Percentiles rank a stretch among this genome's conserved stretches.
These are phyloP conservation scores for Kwoniella sp. DNA, from an alignment of 768 basidiomycete genomes.

Conservation along the genomic window DNA sequence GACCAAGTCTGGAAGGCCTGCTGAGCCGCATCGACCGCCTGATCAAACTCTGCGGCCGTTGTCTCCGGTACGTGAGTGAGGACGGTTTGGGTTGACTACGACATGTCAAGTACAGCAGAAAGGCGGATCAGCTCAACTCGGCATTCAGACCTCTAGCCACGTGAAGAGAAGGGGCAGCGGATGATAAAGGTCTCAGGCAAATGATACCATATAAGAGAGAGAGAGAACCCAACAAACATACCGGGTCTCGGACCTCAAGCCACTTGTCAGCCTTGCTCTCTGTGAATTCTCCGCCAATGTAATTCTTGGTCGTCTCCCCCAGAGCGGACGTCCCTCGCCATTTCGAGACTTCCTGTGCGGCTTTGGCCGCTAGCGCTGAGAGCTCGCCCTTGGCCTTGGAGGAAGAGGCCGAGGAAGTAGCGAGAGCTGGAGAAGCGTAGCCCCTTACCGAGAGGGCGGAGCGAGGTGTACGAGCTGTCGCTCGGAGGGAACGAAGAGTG, in stretches of 20 bases:
- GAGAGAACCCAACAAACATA: constrained; percentile 57
- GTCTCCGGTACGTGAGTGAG: constrained; percentile 90
- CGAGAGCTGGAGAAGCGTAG: constrained; percentile 22
- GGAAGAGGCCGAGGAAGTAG: constrained; percentile 15
- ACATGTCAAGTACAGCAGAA: not conserved
- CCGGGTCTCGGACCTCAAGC: constrained; percentile 88
- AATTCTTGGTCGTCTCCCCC: constrained; percentile 88
- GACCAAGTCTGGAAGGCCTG: constrained; percentile 89
- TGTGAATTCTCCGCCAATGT: constrained; percentile 84
- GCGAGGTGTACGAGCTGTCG: not conserved
- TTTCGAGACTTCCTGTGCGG: constrained; percentile 43
- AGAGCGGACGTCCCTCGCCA: constrained; percentile 87
- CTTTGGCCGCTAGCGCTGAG: constrained; percentile 29
- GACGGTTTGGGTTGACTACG: constrained; percentile 83
- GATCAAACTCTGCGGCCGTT: constrained; percentile 74
- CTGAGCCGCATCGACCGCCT: constrained; percentile 79
- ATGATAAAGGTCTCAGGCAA: not conserved
- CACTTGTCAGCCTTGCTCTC: constrained; percentile 77
- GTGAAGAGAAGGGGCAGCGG: not conserved
- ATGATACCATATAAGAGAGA: not conserved
- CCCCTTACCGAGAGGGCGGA: not conserved
- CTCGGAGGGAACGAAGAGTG: not conserved
- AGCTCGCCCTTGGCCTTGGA: constrained; percentile 15
- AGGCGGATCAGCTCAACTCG: constrained; percentile 2
- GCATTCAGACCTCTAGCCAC: not conserved